Evolutionary conservation across 73 alveolate genomes (phyloP).

Genomic region (Symbiodinium natans): DNA sequence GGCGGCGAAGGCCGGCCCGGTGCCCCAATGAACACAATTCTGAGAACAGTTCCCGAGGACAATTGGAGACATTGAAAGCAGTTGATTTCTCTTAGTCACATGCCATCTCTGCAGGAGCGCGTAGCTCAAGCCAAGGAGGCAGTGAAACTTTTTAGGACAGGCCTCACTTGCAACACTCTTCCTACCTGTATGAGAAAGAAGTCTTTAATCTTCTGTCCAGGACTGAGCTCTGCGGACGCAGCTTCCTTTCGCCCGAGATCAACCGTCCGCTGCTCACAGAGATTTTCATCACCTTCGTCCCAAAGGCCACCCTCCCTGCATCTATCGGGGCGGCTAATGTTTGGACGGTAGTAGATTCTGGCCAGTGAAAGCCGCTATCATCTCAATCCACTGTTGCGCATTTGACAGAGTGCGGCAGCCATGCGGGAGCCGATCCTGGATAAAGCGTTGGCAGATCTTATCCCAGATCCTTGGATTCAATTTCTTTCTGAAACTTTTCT

Average conservation of each 20-base stretch:
- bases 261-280: conserved; percentile 26
- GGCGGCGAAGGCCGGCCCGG: background rate
- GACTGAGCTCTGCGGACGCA: conserved; percentile 39
- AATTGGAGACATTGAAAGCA: too few relatives aligned
- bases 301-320: background rate
- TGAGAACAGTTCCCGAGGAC: too few relatives aligned
- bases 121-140: conserved; percentile 22
- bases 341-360: too few relatives aligned
- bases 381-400: too few relatives aligned
- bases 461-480: background rate
- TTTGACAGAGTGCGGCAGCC: conserved; percentile 25
- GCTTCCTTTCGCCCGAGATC: conserved; percentile 36
- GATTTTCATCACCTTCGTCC: conserved; percentile 14
- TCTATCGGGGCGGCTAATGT: too few relatives aligned
- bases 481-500: background rate
- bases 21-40: background rate
- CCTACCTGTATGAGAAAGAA: background rate
- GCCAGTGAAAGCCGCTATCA: too few relatives aligned
- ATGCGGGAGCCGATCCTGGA: conserved; percentile 58
- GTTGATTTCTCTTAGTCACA: too few relatives aligned
- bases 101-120: conserved; percentile 4
- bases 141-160: background rate
- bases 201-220: background rate
- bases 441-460: background rate
- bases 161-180: background rate